These are phyloP conservation scores for Yarrowia osloensis DNA, from an alignment of 805 yeast genomes.

Conservation along the genomic window DNA sequence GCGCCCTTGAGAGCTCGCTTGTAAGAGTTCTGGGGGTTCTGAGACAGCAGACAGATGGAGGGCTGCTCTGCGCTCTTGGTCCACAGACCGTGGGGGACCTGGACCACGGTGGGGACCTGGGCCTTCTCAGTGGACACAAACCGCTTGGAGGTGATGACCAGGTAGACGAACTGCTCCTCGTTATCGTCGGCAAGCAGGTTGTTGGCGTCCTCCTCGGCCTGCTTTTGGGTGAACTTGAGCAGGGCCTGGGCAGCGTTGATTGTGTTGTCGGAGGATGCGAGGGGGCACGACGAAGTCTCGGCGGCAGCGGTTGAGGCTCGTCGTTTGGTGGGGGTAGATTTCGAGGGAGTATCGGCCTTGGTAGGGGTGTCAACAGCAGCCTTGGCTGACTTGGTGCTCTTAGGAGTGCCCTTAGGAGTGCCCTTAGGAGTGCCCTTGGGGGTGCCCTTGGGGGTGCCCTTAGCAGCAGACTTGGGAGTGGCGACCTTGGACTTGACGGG, in stretches of 20 bases:
- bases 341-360: background rate
- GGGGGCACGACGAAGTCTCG: conserved; percentile 13
- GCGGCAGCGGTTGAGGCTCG: background rate
- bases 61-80: conserved; percentile 43
- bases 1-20: conserved; percentile 43
- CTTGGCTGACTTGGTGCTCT: background rate
- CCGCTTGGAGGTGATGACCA: conserved; percentile 67
- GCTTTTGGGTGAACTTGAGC: conserved; percentile 54
- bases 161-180: conserved; percentile 52
- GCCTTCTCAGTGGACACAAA: conserved; percentile 59
- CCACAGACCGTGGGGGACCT: conserved; percentile 50
- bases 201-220: conserved; percentile 43
- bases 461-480: background rate
- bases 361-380: background rate
- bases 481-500: conserved; percentile 1
- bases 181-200: conserved; percentile 61
- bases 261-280: conserved; percentile 37
- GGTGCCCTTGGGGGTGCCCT: conserved; percentile 12
- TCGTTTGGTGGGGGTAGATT: conserved; percentile 19
- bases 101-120: conserved; percentile 48
- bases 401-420: conserved; percentile 2
- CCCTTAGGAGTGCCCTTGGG: conserved; percentile 4
- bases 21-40: conserved; percentile 57
- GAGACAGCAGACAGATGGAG: conserved; percentile 64
- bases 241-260: conserved; percentile 55